Conservation (phyloP, 129 eudicot species). For the Centrapalus pauciflorus region DNA sequence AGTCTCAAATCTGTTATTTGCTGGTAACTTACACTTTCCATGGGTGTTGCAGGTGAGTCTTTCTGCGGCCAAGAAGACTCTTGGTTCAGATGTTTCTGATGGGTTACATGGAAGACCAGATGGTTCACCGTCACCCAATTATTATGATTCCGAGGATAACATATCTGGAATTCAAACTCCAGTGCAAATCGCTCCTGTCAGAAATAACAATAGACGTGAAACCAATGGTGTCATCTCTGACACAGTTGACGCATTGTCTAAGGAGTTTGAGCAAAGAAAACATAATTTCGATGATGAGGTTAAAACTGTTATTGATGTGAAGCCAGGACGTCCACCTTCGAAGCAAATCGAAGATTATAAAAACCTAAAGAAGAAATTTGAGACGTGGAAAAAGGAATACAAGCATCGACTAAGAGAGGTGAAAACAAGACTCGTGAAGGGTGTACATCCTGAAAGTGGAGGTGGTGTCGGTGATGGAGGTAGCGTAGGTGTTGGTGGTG, state of each 20-base stretch:
- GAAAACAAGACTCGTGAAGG: slow-evolving; percentile 30
- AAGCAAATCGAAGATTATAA: slow-evolving; percentile 54
- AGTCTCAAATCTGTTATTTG: background rate
- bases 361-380: slow-evolving; percentile 46
- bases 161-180: slow-evolving; percentile 51
- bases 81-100: slow-evolving; percentile 29
- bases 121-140: slow-evolving; percentile 18
- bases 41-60: slow-evolving; percentile 41
- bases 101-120: slow-evolving; percentile 15
- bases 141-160: slow-evolving; percentile 49
- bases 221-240: slow-evolving; percentile 16
- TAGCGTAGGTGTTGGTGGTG: slow-evolving; percentile 18
- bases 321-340: slow-evolving; percentile 25
- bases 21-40: background rate
- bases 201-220: slow-evolving; percentile 21
- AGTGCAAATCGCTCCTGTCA: slow-evolving; percentile 36
- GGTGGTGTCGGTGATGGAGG: background rate
- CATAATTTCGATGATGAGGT: slow-evolving; percentile 64
- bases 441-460: slow-evolving; percentile 21
- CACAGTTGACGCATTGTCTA: slow-evolving; percentile 34
- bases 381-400: slow-evolving; percentile 72
- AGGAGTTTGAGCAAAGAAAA: slow-evolving; percentile 59
- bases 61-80: slow-evolving; percentile 65
- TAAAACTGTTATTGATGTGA: slow-evolving; percentile 36
- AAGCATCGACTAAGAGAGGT: slow-evolving; percentile 54